Percentiles rank a stretch among this genome's conserved stretches.
Evolutionary conservation across 805 yeast genomes (phyloP).

Genomic region (Tetrapisispora fleetii): DNA sequence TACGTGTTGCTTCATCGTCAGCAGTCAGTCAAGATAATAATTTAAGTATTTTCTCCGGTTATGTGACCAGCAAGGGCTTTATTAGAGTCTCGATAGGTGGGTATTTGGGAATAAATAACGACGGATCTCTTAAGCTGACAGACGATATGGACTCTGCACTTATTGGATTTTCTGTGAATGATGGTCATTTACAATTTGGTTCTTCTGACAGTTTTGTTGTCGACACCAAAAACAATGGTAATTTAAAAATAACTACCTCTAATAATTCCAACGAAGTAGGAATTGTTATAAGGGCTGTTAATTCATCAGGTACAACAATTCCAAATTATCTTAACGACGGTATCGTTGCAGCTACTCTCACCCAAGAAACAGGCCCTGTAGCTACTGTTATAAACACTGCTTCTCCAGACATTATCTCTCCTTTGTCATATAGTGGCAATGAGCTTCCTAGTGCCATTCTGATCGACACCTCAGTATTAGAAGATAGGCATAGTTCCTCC

Average conservation of each 20-base stretch:
- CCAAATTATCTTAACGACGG: conserved; percentile 13
- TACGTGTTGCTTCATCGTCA: not conserved
- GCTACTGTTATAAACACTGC: not conserved
- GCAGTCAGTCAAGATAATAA: not conserved
- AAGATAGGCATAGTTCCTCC: no score
- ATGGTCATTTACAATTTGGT: conserved; percentile 3
- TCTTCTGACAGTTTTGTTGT: not conserved
- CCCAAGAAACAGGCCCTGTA: not conserved
- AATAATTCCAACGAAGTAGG: conserved; percentile 14
- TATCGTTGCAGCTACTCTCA: not conserved
- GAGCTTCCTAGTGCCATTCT: not conserved
- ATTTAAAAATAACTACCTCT: conserved; percentile 6
- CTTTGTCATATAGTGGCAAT: not conserved
- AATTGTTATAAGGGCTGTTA: conserved; percentile 8
- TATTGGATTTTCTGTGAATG: conserved; percentile 31
- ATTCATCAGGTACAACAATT: conserved; percentile 9
- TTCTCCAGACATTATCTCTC: not conserved
- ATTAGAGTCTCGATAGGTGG: conserved; percentile 20
- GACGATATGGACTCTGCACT: conserved; percentile 19
- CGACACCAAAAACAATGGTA: not conserved
- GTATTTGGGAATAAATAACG: conserved; percentile 22
- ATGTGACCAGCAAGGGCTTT: conserved; percentile 26
- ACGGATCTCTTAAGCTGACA: conserved; percentile 16
- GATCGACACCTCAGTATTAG: not conserved
- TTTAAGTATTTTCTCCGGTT: conserved; percentile 1